A percentile compares a stretch with the other conserved stretches of the same genome.
These are phyloP conservation scores for Kappamyces sp. DNA, from an alignment of 192 early-diverging fungal genomes.

Conservation along the genomic window DNA sequence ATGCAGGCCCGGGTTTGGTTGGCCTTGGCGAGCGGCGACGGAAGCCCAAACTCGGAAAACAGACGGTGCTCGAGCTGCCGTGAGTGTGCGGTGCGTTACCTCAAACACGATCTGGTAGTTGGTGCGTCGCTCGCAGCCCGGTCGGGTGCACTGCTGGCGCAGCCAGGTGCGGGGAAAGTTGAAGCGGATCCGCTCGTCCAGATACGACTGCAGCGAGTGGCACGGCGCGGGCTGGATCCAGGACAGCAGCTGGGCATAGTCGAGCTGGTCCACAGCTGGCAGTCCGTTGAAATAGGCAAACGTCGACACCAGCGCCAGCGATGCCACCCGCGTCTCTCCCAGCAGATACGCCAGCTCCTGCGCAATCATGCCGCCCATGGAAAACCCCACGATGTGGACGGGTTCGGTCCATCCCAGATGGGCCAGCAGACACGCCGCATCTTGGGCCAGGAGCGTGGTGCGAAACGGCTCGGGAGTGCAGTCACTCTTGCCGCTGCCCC, in stretches of 20 bases:
- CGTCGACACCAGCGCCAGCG: constrained; percentile 49
- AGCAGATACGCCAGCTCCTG: constrained; percentile 59
- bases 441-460: constrained; percentile 72
- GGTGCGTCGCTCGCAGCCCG: too few relatives aligned
- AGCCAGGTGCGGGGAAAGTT: too few relatives aligned
- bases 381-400: constrained; percentile 74
- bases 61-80: too few relatives aligned
- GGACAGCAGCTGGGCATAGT: too few relatives aligned
- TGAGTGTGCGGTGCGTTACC: too few relatives aligned
- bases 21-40: constrained; percentile 20
- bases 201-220: too few relatives aligned
- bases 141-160: too few relatives aligned
- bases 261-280: constrained; percentile 2
- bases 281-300: constrained; percentile 32
- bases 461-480: constrained; percentile 27
- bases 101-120: too few relatives aligned
- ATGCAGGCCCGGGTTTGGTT: constrained; percentile 29
- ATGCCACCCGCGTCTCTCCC: constrained; percentile 48
- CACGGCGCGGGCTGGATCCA: too few relatives aligned
- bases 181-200: too few relatives aligned
- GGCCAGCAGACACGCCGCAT: constrained; percentile 61
- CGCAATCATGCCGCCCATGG: constrained; percentile 81
- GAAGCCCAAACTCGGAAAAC: constrained; percentile 22
- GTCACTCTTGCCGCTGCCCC: constrained; percentile 65
- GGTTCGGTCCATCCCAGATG: constrained; percentile 65